Percentiles rank a stretch among this genome's conserved stretches.
Evolutionary conservation across 2,329 filamentous ascomycete species (phyloP).

Genomic region (Colletotrichum noveboracense): DNA sequence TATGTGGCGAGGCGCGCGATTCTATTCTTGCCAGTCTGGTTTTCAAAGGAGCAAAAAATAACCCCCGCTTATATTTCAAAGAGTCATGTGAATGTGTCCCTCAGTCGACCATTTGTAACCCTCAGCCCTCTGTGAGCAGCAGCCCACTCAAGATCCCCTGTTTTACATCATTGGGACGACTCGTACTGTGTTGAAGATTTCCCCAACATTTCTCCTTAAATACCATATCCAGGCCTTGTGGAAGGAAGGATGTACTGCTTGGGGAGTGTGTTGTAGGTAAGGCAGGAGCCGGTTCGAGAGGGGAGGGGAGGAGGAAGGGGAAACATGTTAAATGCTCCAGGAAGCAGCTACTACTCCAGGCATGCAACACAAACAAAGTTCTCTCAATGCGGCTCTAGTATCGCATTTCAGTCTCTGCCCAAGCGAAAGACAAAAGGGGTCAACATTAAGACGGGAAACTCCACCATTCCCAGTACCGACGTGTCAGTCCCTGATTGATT

Average conservation of each 20-base stretch:
- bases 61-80: not conserved
- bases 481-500: not conserved
- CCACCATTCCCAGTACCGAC: not conserved
- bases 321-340: not conserved
- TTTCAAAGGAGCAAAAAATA: not conserved
- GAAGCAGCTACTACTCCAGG: not conserved
- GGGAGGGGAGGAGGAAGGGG: not conserved
- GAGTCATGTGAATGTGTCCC: not conserved
- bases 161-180: not conserved
- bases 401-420: not conserved
- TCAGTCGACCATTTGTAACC: not conserved
- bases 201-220: not conserved
- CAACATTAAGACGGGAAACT: not conserved
- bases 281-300: not conserved
- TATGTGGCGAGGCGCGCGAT: fast-evolving
- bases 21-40: fast-evolving
- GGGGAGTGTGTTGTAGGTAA: not conserved
- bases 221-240: not conserved
- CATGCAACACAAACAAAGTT: not conserved
- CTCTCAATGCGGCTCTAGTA: not conserved
- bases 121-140: not conserved
- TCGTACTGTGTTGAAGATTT: not conserved
- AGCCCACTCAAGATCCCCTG: not conserved
- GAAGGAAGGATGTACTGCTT: not conserved
- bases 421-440: not conserved